phyloP scores from a whole-genome alignment of 345 rosid species.

The Citrus medica region DNA sequence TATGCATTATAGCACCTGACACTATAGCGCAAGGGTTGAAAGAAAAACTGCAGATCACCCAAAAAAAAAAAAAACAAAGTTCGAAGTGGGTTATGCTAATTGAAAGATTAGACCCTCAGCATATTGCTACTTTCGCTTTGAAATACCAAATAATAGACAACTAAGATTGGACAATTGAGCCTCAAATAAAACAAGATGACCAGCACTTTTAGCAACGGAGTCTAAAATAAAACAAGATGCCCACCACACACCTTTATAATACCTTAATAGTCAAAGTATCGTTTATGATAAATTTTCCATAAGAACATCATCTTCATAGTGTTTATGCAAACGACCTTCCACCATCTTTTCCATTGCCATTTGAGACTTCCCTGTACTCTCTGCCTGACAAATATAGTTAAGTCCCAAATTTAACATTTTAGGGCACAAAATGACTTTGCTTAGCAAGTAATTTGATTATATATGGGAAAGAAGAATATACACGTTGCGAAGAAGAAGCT shows the following conservation, averaged over 20 bases:
- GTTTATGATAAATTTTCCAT: neutral
- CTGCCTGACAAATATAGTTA: slow-evolving; percentile 60
- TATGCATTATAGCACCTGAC: too few species aligned
- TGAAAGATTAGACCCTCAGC: too few species aligned
- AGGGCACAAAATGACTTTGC: neutral
- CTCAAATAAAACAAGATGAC: neutral
- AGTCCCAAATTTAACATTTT: neutral
- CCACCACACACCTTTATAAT: slow-evolving; percentile 49
- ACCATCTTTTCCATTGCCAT: slow-evolving; percentile 92
- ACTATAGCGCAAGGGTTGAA: too few species aligned
- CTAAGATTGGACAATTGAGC: neutral
- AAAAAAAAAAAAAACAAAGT: too few species aligned
- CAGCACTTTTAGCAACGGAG: neutral
- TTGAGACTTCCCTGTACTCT: slow-evolving; percentile 68
- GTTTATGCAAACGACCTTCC: slow-evolving; percentile 58
- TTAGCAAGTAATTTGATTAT: neutral
- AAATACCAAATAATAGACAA: neutral
- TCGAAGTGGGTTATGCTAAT: too few species aligned
- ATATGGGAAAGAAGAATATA: neutral
- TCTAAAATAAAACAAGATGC: neutral
- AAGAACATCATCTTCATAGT: slow-evolving; percentile 25
- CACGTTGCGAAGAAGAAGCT: neutral
- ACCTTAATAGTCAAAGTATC: slow-evolving; percentile 26
- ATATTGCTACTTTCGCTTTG: neutral
- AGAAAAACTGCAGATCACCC: too few species aligned